Conservation (phyloP, 768 basidiomycete species). For the Termitomyces titanicus region DNA sequence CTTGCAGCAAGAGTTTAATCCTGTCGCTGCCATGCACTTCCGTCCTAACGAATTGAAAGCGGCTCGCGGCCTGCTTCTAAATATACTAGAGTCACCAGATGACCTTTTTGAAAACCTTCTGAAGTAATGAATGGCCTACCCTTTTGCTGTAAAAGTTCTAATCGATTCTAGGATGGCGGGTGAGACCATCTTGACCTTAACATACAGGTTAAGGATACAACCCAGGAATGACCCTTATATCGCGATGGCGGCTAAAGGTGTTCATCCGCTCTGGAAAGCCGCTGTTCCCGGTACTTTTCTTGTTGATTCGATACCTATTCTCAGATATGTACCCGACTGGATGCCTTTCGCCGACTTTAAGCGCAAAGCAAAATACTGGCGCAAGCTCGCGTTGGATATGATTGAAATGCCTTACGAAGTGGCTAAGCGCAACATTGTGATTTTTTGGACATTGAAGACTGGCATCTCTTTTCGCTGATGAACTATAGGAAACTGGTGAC, state of each 20-base stretch:
- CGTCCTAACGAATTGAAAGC: conserved; percentile 19
- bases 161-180: conserved; percentile 13
- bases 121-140: not conserved
- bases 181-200: conserved; percentile 26
- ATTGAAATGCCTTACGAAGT: conserved; percentile 21
- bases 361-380: conserved; percentile 25
- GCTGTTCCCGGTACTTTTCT: conserved; percentile 26
- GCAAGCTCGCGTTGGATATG: conserved; percentile 14
- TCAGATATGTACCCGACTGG: conserved; percentile 32
- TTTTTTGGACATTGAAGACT: not conserved
- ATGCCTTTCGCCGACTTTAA: conserved; percentile 35
- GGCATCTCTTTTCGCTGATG: too few species aligned
- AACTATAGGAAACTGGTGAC: conserved; percentile 15
- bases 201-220: conserved; percentile 29
- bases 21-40: conserved; percentile 14
- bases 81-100: conserved; percentile 18
- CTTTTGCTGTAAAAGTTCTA: not conserved
- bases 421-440: conserved; percentile 15
- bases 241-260: conserved; percentile 24
- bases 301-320: conserved; percentile 25
- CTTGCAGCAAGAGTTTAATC: conserved; percentile 21
- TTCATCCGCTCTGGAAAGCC: conserved; percentile 24
- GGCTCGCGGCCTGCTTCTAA: conserved; percentile 18
- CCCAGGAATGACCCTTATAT: conserved; percentile 32
- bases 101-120: conserved; percentile 11